A percentile compares a stretch with the other conserved stretches of the same genome.
phyloP scores from a whole-genome alignment of 2,329 filamentous ascomycete genomes.

The Rhytidhysteron rufulum region DNA sequence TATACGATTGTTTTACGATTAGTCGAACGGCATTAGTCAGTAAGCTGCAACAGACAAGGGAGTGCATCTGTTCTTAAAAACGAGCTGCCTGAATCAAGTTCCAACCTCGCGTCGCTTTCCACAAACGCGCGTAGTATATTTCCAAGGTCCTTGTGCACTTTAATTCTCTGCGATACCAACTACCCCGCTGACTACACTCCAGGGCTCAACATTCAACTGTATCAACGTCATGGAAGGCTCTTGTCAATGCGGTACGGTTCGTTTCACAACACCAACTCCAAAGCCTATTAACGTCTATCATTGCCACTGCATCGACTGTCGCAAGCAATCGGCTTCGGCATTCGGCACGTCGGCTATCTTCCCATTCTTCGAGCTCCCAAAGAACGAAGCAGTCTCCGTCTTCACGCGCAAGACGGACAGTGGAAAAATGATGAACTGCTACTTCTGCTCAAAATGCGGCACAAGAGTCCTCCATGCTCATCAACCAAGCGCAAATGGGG shows the following conservation, averaged over 20 bases:
- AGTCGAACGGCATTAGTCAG: too few species aligned
- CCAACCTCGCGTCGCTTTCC: too few species aligned
- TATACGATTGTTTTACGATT: too few species aligned
- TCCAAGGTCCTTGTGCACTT: too few species aligned
- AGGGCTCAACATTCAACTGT: too few species aligned
- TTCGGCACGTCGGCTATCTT: slow-evolving; percentile 67
- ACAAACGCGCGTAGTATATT: too few species aligned
- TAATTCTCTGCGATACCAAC: too few species aligned
- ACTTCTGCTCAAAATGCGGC: slow-evolving; percentile 50
- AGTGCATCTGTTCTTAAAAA: too few species aligned
- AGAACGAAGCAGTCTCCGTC: slow-evolving; percentile 14
- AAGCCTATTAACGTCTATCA: slow-evolving; percentile 62
- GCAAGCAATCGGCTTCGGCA: slow-evolving; percentile 59
- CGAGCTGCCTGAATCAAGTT: too few species aligned
- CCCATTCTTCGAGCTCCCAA: slow-evolving; percentile 56
- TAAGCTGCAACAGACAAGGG: too few species aligned
- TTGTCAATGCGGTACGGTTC: slow-evolving; percentile 62
- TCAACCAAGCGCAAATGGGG: neutral
- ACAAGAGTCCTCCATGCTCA: slow-evolving; percentile 57
- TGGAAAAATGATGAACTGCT: slow-evolving; percentile 3
- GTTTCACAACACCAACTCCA: slow-evolving; percentile 57
- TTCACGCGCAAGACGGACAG: slow-evolving; percentile 6
- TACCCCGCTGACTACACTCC: too few species aligned
- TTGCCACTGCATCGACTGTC: slow-evolving; percentile 65
- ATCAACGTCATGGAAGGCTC: slow-evolving; percentile 2